phyloP scores from a whole-genome alignment of 768 basidiomycete genomes.

The Filobasidium floriforme region DNA sequence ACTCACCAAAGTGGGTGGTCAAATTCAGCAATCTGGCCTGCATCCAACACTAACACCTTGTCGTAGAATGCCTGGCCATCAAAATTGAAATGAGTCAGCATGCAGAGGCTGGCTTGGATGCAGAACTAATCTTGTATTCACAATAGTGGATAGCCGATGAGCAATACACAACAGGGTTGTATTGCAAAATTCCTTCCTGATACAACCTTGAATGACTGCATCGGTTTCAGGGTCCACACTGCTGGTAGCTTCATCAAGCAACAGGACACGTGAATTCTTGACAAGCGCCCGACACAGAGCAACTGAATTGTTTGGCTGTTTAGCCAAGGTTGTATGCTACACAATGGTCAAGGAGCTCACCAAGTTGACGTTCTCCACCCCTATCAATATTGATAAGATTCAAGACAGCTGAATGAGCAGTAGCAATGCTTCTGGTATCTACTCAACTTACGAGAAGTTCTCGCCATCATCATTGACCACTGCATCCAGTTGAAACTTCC shows the following conservation, averaged over 20 bases:
- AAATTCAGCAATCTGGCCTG: slow-evolving; percentile 37
- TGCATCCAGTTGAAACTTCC: slow-evolving; percentile 62
- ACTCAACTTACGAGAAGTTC: slow-evolving; percentile 47
- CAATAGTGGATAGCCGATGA: slow-evolving; percentile 26
- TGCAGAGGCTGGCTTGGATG: not conserved
- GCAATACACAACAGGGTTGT: slow-evolving; percentile 32
- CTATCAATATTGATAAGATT: no score
- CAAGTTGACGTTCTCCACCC: slow-evolving; percentile 61
- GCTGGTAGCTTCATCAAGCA: slow-evolving; percentile 22
- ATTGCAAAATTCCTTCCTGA: slow-evolving; percentile 54
- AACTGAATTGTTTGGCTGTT: slow-evolving; percentile 32
- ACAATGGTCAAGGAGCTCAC: slow-evolving; percentile 21
- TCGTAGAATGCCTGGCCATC: slow-evolving; percentile 43
- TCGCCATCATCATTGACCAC: slow-evolving; percentile 60
- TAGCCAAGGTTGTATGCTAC: slow-evolving; percentile 6
- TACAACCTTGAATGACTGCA: slow-evolving; percentile 58
- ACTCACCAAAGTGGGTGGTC: no score
- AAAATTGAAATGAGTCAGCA: not conserved
- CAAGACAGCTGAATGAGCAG: no score
- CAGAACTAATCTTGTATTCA: not conserved
- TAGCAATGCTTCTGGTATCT: no score
- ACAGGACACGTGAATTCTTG: slow-evolving; percentile 56
- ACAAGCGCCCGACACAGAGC: slow-evolving; percentile 59
- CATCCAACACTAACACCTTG: slow-evolving; percentile 41
- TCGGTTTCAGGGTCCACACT: slow-evolving; percentile 47